Evolutionary conservation across 352 stramenopile species (phyloP).

Genomic region (Plasmopara viticola): DNA sequence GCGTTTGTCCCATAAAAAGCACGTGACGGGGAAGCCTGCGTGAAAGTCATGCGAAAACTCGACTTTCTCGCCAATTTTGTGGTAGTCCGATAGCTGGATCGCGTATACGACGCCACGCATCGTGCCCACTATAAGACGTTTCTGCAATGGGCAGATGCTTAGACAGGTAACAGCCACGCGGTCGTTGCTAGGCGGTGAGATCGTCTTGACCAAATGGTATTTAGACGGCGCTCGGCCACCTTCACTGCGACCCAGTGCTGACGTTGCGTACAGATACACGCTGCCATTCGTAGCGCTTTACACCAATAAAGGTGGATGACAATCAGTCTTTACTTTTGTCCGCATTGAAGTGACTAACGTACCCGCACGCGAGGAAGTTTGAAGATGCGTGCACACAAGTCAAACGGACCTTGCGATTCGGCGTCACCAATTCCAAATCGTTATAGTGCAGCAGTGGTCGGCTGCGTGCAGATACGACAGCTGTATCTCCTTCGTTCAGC

Average conservation of each 20-base stretch:
- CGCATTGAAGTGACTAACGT: slow-evolving; percentile 18
- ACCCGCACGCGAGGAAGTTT: slow-evolving; percentile 83
- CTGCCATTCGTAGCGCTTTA: slow-evolving; percentile 69
- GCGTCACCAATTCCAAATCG: slow-evolving; percentile 45
- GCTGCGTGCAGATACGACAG: slow-evolving; percentile 19
- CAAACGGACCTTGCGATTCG: slow-evolving; percentile 63
- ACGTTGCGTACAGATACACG: slow-evolving; percentile 79
- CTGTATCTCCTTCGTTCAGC: slow-evolving; percentile 13
- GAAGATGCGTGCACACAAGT: slow-evolving; percentile 81
- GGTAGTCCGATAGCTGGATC: slow-evolving; percentile 74
- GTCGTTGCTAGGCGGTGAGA: slow-evolving; percentile 64
- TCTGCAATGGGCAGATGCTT: slow-evolving; percentile 76
- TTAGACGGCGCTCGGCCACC: slow-evolving; percentile 31
- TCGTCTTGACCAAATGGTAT: slow-evolving; percentile 86
- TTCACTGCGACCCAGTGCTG: slow-evolving; percentile 30
- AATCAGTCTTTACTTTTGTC: slow-evolving; percentile 23
- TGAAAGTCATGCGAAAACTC: slow-evolving; percentile 87
- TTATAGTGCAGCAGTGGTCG: slow-evolving; percentile 70
- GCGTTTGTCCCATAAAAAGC: slow-evolving; percentile 72
- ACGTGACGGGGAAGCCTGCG: slow-evolving; percentile 67
- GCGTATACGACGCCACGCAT: slow-evolving; percentile 76
- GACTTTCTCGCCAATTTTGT: slow-evolving; percentile 83
- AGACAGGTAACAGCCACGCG: slow-evolving; percentile 66
- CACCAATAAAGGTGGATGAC: neutral
- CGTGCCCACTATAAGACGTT: slow-evolving; percentile 74